phyloP scores from a whole-genome alignment of 1,139 yeast genomes.

The Debaryomyces sp. region DNA sequence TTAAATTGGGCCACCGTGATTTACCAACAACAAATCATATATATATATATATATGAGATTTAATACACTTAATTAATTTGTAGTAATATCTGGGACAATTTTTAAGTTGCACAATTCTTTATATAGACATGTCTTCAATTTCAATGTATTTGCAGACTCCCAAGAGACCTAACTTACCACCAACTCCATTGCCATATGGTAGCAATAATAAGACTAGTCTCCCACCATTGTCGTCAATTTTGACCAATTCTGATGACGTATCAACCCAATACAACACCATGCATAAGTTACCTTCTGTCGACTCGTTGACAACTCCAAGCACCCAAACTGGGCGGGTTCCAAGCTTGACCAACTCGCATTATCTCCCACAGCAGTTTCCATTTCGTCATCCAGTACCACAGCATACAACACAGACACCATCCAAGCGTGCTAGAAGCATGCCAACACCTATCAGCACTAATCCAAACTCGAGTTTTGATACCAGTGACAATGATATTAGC shows the following conservation, averaged over 20 bases:
- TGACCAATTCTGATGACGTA: slow-evolving; percentile 20
- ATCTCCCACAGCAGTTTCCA: slow-evolving; percentile 7
- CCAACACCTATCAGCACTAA: slow-evolving; percentile 7
- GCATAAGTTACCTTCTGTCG: slow-evolving; percentile 24
- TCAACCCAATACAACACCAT: slow-evolving; percentile 15
- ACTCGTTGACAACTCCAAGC: slow-evolving; percentile 22
- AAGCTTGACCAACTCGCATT: slow-evolving; percentile 7
- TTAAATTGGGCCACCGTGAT: slow-evolving; percentile 4
- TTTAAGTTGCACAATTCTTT: neutral
- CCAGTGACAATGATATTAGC: slow-evolving; percentile 13
- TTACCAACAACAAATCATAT: neutral
- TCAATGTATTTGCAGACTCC: slow-evolving; percentile 31
- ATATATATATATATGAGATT: slow-evolving; percentile 2
- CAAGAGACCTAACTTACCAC: slow-evolving; percentile 32
- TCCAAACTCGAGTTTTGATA: slow-evolving; percentile 13
- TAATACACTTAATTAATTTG: neutral
- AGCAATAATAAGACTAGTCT: slow-evolving; percentile 29
- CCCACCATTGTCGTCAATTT: slow-evolving; percentile 46
- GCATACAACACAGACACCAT: slow-evolving; percentile 5
- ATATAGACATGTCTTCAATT: slow-evolving; percentile 4
- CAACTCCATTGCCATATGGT: slow-evolving; percentile 25
- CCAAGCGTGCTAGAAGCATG: slow-evolving; percentile 1
- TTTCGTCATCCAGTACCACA: slow-evolving; percentile 9
- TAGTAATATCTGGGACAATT: neutral
- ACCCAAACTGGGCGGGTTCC: slow-evolving; percentile 6